Percentiles rank a stretch among this genome's conserved stretches.
Conservation (phyloP, 1,139 yeast genomes). For the Pichia sp. region DNA sequence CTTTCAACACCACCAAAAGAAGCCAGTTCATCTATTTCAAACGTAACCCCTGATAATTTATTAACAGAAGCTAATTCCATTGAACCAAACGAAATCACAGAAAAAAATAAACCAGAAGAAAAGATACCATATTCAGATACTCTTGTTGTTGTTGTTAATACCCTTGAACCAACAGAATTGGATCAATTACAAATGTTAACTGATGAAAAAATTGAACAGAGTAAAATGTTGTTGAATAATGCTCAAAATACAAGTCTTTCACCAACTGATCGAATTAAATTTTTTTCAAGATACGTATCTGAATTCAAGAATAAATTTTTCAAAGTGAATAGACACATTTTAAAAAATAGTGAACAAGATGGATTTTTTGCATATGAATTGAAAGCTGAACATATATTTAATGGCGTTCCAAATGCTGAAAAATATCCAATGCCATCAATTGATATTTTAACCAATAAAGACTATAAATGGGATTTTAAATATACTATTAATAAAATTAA, state of each 20-base stretch:
- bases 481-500: slow-evolving; percentile 22
- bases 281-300: slow-evolving; percentile 10
- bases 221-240: slow-evolving; percentile 3
- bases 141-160: slow-evolving; percentile 15
- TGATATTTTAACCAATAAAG: slow-evolving; percentile 18
- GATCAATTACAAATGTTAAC: slow-evolving; percentile 15
- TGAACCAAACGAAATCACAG: too few relatives aligned
- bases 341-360: slow-evolving; percentile 11
- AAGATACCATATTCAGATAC: background rate
- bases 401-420: slow-evolving; percentile 17
- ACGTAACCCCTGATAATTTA: too few relatives aligned
- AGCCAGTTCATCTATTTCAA: too few relatives aligned
- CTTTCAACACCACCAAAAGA: background rate
- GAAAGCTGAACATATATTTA: slow-evolving; percentile 23
- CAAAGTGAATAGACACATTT: slow-evolving; percentile 14
- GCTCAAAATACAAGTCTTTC: slow-evolving; percentile 3
- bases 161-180: slow-evolving; percentile 10
- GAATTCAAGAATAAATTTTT: slow-evolving; percentile 13
- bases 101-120: too few relatives aligned
- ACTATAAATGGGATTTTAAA: slow-evolving; percentile 24
- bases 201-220: slow-evolving; percentile 12
- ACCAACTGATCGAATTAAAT: slow-evolving; percentile 17
- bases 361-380: slow-evolving; percentile 24
- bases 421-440: slow-evolving; percentile 26
- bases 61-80: too few relatives aligned